Evolutionary conservation across 768 basidiomycete genomes (phyloP).

Genomic region (Trametes cubensis): DNA sequence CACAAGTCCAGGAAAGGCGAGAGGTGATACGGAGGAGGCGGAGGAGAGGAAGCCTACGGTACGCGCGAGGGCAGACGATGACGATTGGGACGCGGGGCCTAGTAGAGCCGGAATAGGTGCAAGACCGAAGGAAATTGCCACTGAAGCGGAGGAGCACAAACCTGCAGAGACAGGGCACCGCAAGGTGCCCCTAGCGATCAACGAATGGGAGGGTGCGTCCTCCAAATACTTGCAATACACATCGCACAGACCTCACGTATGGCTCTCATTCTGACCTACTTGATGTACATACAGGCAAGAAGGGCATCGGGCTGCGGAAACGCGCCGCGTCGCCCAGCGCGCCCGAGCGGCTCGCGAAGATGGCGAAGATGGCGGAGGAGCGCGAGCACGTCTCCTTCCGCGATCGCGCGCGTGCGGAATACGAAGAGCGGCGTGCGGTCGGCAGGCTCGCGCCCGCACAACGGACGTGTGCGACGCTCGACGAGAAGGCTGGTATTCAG

Average conservation of each 20-base stretch:
- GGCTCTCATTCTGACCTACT: too few species aligned
- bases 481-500: conserved; percentile 70
- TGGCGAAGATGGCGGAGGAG: conserved; percentile 64
- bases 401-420: conserved; percentile 70
- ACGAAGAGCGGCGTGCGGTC: conserved; percentile 75
- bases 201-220: conserved; percentile 79
- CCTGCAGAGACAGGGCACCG: conserved; percentile 41
- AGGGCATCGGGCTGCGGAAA: conserved; percentile 73
- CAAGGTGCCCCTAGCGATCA: conserved; percentile 70
- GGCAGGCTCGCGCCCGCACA: conserved; percentile 70
- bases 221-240: neutral
- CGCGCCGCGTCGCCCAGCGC: conserved; percentile 67
- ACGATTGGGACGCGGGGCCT: conserved; percentile 4
- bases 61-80: too few species aligned
- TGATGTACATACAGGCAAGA: conserved; percentile 56
- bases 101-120: conserved; percentile 19
- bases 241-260: neutral
- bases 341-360: conserved; percentile 69
- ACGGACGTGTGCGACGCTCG: conserved; percentile 72
- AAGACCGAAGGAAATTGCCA: conserved; percentile 1
- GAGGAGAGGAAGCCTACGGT: neutral
- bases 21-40: too few species aligned
- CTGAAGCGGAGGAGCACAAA: conserved; percentile 10
- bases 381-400: conserved; percentile 62
- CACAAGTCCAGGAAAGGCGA: neutral